Evolutionary conservation across 768 basidiomycete genomes (phyloP), one percentile per base, ranked within the genome.

Genomic region (Russula griseocarnosa): DNA sequence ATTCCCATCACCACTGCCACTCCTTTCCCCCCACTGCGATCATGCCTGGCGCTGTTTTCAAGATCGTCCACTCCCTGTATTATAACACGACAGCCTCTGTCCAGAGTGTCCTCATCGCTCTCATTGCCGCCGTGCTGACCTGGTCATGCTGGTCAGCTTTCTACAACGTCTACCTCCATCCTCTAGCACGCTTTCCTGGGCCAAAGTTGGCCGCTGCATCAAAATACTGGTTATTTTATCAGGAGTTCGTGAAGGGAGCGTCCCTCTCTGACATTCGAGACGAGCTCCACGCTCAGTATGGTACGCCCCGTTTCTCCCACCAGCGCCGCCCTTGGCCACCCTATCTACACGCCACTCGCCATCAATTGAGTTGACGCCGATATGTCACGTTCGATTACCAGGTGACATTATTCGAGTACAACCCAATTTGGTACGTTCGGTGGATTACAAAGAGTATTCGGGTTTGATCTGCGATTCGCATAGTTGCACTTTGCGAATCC

Each of bases 401-500:
- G 78, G 79, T 14, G 70, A 73, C 36, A 71, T 79, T 34, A 71
- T 79, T 42, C 71, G 79, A 58, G 70, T 79, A 52, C 76, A 70
- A 0, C 78, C 78, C 0, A 76, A 78, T 63, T 75, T 79, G 71
- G 79, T 78, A 55, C 16, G 71, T 57, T 57, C n/a, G 8, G n/a
- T 24, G 5, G 20, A 18, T 16, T 2, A 14, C 26, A 1, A 3
- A 5, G 55, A 6, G 55, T 20, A 13, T 49, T 38, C 10, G 34
- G 11, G 11, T 67, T 47, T 55, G 50, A 14, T 5, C 0, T 28
- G 30, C n/a, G 20, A 14, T 7, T 56, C 38, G 16, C n/a, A 11
- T 51, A 79, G 79, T 74, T 81, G 55, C 78, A 79, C 58, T 81
- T 81, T 70, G 75, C 73, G 53, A 73, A 77, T 60, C 76, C 78